Conservation (phyloP, 2,329 filamentous ascomycete species). For the Fusarium sp. region DNA sequence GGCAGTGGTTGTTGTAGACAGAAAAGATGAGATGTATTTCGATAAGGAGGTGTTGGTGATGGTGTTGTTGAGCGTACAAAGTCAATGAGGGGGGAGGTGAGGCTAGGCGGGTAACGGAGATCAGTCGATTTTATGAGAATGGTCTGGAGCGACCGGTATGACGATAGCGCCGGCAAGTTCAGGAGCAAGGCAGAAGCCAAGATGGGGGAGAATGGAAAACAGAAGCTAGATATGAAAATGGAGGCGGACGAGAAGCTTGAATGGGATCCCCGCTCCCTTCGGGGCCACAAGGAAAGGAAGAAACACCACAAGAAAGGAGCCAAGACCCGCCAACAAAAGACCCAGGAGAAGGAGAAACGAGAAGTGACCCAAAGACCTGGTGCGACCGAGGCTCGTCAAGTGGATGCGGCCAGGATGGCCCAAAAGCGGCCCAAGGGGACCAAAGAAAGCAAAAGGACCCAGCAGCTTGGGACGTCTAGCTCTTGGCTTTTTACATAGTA, state of each 20-base stretch:
- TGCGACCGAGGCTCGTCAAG: conserved; percentile 34
- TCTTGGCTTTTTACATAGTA: conserved; percentile 42
- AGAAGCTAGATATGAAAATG: conserved; percentile 39
- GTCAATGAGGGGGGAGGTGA: conserved; percentile 16
- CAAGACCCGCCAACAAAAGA: conserved; percentile 10
- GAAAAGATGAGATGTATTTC: conserved; percentile 2
- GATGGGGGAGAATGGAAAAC: conserved; percentile 25
- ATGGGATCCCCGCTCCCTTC: conserved; percentile 33
- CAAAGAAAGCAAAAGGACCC: conserved; percentile 37
- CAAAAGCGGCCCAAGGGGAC: conserved; percentile 19
- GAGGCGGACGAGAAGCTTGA: conserved; percentile 38
- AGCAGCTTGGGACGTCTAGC: conserved; percentile 47
- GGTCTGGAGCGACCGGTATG: conserved; percentile 15
- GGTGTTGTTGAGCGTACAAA: conserved; percentile 6
- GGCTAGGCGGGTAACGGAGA: background rate
- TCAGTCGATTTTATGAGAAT: conserved; percentile 1
- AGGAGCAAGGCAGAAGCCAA: conserved; percentile 12
- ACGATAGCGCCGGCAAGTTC: conserved; percentile 12
- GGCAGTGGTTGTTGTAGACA: background rate
- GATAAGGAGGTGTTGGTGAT: conserved; percentile 9
- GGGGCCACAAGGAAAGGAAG: conserved; percentile 8
- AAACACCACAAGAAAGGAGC: conserved; percentile 33
- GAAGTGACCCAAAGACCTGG: conserved; percentile 33
- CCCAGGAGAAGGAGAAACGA: conserved; percentile 8
- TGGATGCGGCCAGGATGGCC: conserved; percentile 31